Conservation (phyloP, 2,329 filamentous ascomycete species). For the Alternaria sp. region DNA sequence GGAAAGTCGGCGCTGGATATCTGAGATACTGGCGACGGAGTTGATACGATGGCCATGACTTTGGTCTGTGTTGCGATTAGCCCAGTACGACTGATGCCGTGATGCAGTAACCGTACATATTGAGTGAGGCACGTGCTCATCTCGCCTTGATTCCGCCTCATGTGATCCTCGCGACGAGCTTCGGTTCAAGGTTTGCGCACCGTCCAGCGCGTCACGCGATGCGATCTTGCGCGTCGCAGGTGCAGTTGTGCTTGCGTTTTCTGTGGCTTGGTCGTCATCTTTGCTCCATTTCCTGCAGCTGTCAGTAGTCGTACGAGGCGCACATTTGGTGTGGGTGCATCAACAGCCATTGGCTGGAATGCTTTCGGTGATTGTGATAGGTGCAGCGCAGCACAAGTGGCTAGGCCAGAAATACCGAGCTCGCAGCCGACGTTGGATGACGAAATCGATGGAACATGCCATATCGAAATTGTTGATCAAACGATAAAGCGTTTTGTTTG, state of each 20-base stretch:
- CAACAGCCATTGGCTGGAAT: slow-evolving; percentile 11
- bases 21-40: slow-evolving; percentile 48
- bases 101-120: slow-evolving; percentile 59
- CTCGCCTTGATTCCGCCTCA: slow-evolving; percentile 55
- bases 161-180: slow-evolving; percentile 48
- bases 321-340: slow-evolving; percentile 3
- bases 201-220: slow-evolving; percentile 48
- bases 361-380: slow-evolving; percentile 18
- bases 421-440: slow-evolving; percentile 27
- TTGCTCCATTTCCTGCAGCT: slow-evolving; percentile 51
- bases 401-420: slow-evolving; percentile 24
- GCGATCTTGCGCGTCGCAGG: slow-evolving; percentile 47
- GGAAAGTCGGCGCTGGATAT: slow-evolving; percentile 55
- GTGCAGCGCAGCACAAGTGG: slow-evolving; percentile 25
- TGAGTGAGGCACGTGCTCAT: slow-evolving; percentile 68
- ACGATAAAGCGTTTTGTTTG: slow-evolving; percentile 13
- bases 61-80: slow-evolving; percentile 52
- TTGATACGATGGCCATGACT: slow-evolving; percentile 52
- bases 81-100: slow-evolving; percentile 11
- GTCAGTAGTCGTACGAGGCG: slow-evolving; percentile 26
- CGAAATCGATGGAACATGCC: slow-evolving; percentile 21
- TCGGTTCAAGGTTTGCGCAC: slow-evolving; percentile 37
- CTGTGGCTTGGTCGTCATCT: slow-evolving; percentile 46
- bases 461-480: slow-evolving; percentile 10
- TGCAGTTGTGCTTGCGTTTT: slow-evolving; percentile 23